phyloP scores from a whole-genome alignment of 108 stramenopile species.

The Cyclotella atomus region DNA sequence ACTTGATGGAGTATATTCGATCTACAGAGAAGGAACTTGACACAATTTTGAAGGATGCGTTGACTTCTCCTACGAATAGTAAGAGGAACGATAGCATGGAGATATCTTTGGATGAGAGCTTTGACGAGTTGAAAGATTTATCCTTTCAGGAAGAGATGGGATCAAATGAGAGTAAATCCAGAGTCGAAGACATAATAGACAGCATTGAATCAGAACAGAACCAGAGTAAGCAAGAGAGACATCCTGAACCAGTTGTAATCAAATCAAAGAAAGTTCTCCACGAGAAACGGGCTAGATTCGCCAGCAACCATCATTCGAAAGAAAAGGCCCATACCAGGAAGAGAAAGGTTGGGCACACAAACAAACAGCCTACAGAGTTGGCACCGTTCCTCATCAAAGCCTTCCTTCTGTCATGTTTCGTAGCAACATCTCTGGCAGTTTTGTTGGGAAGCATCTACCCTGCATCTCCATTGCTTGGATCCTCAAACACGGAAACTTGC shows the following conservation, averaged over 20 bases:
- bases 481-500: too few species aligned
- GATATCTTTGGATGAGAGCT: background rate
- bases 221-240: background rate
- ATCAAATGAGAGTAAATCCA: too few species aligned
- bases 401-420: background rate
- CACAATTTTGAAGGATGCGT: conserved; percentile 3
- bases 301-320: background rate
- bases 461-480: conserved; percentile 10
- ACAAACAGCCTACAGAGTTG: background rate
- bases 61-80: conserved; percentile 4
- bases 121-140: too few species aligned
- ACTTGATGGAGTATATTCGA: conserved; percentile 8
- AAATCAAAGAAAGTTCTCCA: background rate
- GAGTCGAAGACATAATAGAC: too few species aligned
- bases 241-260: background rate
- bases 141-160: background rate
- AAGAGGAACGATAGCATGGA: background rate
- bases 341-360: background rate
- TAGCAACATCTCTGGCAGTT: background rate
- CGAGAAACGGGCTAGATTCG: background rate
- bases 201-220: background rate
- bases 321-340: background rate
- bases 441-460: conserved; percentile 4
- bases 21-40: conserved; percentile 23
- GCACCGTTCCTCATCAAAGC: background rate